A percentile compares a stretch with the other conserved stretches of the same genome.
Conservation (phyloP, 2,329 filamentous ascomycete species). For the Clathrospora elynae region DNA sequence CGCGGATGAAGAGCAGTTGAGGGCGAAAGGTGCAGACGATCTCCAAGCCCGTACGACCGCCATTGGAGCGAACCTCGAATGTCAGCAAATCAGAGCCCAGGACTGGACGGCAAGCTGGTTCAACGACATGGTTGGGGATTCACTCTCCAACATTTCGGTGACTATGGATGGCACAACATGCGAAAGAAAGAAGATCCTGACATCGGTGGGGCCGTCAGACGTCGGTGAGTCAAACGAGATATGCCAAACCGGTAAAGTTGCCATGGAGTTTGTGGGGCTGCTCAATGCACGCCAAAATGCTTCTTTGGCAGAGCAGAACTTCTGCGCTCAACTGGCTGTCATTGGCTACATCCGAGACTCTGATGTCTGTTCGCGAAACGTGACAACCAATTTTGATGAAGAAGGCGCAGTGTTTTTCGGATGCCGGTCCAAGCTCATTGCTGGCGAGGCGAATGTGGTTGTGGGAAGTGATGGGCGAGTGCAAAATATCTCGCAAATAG, state of each 20-base stretch:
- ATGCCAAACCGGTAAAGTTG: neutral
- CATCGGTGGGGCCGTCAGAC: neutral
- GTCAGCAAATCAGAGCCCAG: neutral
- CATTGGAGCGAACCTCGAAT: neutral
- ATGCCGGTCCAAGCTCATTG: neutral
- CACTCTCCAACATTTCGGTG: neutral
- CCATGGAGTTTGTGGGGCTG: neutral
- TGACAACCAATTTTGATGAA: neutral
- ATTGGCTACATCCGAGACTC: neutral
- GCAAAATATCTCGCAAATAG: conserved; percentile 1
- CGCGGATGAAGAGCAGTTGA: conserved; percentile 1
- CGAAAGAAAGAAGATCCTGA: neutral
- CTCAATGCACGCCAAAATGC: neutral
- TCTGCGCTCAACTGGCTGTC: neutral
- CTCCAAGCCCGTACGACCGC: neutral
- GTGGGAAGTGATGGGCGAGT: neutral
- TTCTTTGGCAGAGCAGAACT: neutral
- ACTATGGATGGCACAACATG: neutral
- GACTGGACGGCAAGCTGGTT: neutral
- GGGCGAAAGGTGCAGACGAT: neutral
- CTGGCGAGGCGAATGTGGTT: neutral
- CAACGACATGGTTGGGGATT: neutral
- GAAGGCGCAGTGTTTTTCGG: neutral
- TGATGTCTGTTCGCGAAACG: neutral
- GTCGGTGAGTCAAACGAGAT: neutral